These are phyloP conservation scores for Circinella minor DNA, from an alignment of 371 early-diverging fungal genomes.

Conservation along the genomic window DNA sequence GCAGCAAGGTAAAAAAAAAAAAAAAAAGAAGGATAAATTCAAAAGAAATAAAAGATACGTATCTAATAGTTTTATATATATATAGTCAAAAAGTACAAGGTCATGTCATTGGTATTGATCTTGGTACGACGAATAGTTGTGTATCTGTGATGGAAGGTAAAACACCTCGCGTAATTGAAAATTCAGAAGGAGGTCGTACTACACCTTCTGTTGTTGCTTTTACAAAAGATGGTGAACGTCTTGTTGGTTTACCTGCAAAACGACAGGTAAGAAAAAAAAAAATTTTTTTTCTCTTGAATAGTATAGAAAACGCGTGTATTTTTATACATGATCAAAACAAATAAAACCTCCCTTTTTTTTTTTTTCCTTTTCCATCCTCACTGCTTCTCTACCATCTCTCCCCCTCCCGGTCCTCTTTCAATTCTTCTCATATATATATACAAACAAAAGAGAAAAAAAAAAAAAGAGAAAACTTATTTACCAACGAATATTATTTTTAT, in stretches of 20 bases:
- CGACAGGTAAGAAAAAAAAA: constrained; percentile 55
- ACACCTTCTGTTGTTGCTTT: constrained; percentile 96
- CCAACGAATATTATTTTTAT: constrained; percentile 22
- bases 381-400: no score
- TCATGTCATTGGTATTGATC: constrained; percentile 95
- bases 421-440: no score
- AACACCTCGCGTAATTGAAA: constrained; percentile 92
- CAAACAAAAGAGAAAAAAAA: no score
- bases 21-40: no score
- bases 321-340: no score
- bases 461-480: no score
- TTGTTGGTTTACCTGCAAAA: constrained; percentile 95
- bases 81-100: constrained; percentile 75
- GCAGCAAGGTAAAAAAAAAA: constrained; percentile 30
- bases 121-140: constrained; percentile 99
- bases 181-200: constrained; percentile 91
- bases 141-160: constrained; percentile 96
- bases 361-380: no score
- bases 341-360: no score
- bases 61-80: background rate
- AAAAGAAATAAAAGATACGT: no score
- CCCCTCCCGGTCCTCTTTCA: no score
- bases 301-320: no score
- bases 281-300: no score
- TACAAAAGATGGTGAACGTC: constrained; percentile 82